Percentiles rank a stretch among this genome's conserved stretches.
Conservation (phyloP, 2,329 filamentous ascomycete genomes). For the Chalaropsis ovoidea region DNA sequence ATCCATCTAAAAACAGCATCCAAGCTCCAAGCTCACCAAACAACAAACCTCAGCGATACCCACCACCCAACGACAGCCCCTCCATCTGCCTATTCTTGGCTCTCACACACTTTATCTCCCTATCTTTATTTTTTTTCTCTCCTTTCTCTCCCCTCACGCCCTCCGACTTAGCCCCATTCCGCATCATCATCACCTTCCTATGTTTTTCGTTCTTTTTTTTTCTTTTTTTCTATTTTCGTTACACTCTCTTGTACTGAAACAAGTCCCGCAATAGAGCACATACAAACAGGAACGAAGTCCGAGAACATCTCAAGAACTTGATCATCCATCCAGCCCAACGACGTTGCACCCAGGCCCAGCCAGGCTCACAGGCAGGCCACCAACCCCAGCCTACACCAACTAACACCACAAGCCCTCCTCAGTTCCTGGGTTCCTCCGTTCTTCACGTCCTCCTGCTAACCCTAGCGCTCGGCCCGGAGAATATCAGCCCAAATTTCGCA, state of each 20-base stretch:
- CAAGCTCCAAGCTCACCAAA: background rate
- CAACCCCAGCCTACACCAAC: no score
- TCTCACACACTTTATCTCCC: no score
- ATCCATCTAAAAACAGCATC: conserved; percentile 13
- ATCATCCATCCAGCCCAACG: background rate
- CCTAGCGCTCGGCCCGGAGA: conserved; percentile 13
- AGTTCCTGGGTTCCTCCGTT: background rate
- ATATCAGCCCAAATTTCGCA: conserved; percentile 12
- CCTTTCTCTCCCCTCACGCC: no score
- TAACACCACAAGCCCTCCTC: background rate
- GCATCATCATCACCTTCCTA: background rate
- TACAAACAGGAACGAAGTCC: conserved; percentile 8
- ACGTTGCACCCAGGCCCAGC: background rate
- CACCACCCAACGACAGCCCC: background rate
- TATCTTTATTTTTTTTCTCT: no score
- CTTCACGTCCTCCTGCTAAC: background rate
- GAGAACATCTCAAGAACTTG: conserved; percentile 4
- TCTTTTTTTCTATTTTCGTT: background rate
- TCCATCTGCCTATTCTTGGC: background rate
- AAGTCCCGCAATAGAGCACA: background rate
- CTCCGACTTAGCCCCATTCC: background rate
- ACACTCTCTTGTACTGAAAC: conserved; percentile 3
- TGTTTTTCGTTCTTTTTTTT: background rate
- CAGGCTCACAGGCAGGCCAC: background rate
- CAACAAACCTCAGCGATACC: background rate